Conservation (phyloP, 805 yeast species). For the Candida koratica region DNA sequence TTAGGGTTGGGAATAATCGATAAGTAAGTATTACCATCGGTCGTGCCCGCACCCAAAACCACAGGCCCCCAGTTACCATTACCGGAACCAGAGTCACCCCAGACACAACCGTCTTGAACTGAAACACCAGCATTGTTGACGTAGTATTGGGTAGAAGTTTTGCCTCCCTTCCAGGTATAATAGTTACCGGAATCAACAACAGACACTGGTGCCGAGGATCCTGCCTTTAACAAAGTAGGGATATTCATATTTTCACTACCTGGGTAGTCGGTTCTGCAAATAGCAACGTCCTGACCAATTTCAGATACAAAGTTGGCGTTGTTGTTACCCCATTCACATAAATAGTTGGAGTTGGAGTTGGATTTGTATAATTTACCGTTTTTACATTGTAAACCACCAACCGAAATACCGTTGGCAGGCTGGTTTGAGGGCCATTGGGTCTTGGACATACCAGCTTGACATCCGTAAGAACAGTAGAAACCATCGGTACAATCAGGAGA, state of each 20-base stretch:
- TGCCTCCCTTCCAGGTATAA: constrained; percentile 76
- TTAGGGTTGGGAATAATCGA: constrained; percentile 95
- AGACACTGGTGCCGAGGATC: constrained; percentile 60
- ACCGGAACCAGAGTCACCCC: constrained; percentile 80
- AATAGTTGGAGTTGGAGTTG: constrained; percentile 55
- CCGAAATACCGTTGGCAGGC: constrained; percentile 84
- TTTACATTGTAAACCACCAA: constrained; percentile 90
- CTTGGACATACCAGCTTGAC: constrained; percentile 98
- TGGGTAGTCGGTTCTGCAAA: constrained; percentile 98
- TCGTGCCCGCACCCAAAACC: constrained; percentile 87
- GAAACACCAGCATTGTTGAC: constrained; percentile 96
- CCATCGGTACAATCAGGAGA: constrained; percentile 81
- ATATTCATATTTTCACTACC: constrained; percentile 98
- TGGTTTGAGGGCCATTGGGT: constrained; percentile 94
- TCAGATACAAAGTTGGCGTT: constrained; percentile 67
- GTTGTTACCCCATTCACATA: constrained; percentile 85
- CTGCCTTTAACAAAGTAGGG: constrained; percentile 79
- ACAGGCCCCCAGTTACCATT: constrained; percentile 99
- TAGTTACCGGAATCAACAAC: constrained; percentile 76
- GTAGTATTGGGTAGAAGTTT: constrained; percentile 93
- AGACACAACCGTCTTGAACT: constrained; percentile 84
- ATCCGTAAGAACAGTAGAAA: constrained; percentile 93
- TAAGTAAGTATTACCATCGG: constrained; percentile 65
- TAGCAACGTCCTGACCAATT: constrained; percentile 64
- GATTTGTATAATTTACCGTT: constrained; percentile 81